A percentile compares a stretch with the other conserved stretches of the same genome.
These are phyloP conservation scores for Adansonia digitata DNA, from an alignment of 345 rosid genomes.

Conservation along the genomic window DNA sequence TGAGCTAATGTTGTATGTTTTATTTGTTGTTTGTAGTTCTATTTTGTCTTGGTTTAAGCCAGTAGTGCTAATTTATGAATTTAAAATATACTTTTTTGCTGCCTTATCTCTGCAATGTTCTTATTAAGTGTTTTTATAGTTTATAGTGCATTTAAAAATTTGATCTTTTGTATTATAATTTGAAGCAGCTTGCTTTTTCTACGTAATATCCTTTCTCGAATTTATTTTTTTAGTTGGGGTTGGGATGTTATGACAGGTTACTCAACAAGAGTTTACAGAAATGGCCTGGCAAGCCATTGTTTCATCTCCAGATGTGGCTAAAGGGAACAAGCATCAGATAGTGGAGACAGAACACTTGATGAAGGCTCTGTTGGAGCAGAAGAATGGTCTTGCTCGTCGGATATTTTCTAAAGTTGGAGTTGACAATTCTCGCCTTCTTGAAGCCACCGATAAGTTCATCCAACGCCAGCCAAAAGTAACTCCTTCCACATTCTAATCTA, in stretches of 20 bases:
- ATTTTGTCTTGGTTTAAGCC: neutral
- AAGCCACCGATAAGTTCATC: slow-evolving; percentile 85
- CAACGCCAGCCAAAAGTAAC: slow-evolving; percentile 94
- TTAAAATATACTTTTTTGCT: neutral
- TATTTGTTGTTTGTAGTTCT: neutral
- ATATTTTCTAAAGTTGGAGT: slow-evolving; percentile 79
- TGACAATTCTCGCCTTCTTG: slow-evolving; percentile 84
- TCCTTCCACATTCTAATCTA: neutral
- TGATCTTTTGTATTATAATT: neutral
- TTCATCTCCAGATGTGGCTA: slow-evolving; percentile 88
- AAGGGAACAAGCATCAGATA: slow-evolving; percentile 92
- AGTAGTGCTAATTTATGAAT: neutral
- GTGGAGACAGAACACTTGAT: slow-evolving; percentile 97
- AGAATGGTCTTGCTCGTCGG: slow-evolving; percentile 97
- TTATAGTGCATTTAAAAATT: neutral
- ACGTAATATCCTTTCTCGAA: too few species aligned
- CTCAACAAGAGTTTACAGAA: slow-evolving; percentile 93
- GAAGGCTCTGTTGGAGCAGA: slow-evolving; percentile 93
- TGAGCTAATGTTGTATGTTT: neutral
- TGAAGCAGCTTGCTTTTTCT: neutral
- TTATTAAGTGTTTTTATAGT: neutral
- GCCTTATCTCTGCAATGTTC: neutral
- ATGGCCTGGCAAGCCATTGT: slow-evolving; percentile 99
- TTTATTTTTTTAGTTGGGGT: slow-evolving; percentile 9
- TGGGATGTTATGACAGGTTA: slow-evolving; percentile 43